Evolutionary conservation across 441 rosid genomes (phyloP), one percentile per base, ranked within the genome.

Genomic region (Biscutella laevigata): DNA sequence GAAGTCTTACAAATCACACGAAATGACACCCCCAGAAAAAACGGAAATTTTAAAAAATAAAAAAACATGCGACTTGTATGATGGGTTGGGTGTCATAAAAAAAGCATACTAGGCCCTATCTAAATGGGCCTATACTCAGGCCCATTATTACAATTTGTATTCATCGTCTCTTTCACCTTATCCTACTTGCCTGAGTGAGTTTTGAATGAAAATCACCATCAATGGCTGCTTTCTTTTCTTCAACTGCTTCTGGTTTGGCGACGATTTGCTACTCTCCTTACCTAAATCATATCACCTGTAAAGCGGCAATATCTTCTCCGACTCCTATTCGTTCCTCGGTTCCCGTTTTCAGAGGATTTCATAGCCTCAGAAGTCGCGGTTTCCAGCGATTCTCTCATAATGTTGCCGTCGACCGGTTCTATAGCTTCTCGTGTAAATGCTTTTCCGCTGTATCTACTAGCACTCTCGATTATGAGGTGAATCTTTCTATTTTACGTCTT

Each of bases 391-490:
- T 57, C 25, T 19, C 50, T 25, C 71, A 39, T 4, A 66, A 59
- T 59, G 66, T 39, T 46, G 49, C 67, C 34, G 7, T 51, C 59
- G 48, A 17, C 13, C 67, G 57, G 47, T 57, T 14, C 66, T 55
- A 10, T 53, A 70, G 66, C 45, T 57, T 69, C 68, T 74, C 76
- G 42, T 79, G 78, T 77, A 71, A 53, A 35, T 54, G 71, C 58
- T 55, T 75, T 58, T 80, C 83, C 45, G 56, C 79, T 19, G 41
- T 66, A 53, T 55, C 79, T 53, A 59, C 72, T 25, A 77, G 24
- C 65, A 71, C 78, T 52, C 64, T 71, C 49, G 76, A 77, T 64
- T 82, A 80, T 34, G 84, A 85, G 86, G 88, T 80, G 14, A 33
- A n/a, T 11, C 14, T 41, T 45, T 22, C 1, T 10, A 15, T 20